phyloP scores from a whole-genome alignment of 257 asterid genomes.

The Scutellaria minor region DNA sequence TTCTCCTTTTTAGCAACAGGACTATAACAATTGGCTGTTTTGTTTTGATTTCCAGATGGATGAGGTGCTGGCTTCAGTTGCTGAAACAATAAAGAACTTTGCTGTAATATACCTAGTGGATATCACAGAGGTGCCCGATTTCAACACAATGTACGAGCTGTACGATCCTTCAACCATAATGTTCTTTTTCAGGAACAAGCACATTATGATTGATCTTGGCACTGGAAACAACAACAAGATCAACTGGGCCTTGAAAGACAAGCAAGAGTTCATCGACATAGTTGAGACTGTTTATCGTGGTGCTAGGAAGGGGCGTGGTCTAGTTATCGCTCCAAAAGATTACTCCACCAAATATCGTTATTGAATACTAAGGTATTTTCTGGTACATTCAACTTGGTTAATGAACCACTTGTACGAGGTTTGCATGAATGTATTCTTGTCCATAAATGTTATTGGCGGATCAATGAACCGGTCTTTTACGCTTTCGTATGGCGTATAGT shows the following conservation, averaged over 20 bases:
- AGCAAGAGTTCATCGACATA: slow-evolving; percentile 94
- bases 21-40: slow-evolving; percentile 8
- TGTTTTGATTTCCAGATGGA: slow-evolving; percentile 66
- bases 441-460: too few relatives aligned
- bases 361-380: slow-evolving; percentile 18
- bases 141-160: slow-evolving; percentile 94
- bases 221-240: slow-evolving; percentile 97
- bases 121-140: slow-evolving; percentile 89
- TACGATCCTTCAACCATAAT: slow-evolving; percentile 89
- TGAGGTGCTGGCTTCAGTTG: slow-evolving; percentile 86
- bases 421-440: too few relatives aligned
- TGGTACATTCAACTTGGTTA: too few relatives aligned
- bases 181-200: slow-evolving; percentile 99
- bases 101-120: slow-evolving; percentile 88
- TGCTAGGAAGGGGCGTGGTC: slow-evolving; percentile 96
- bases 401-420: too few relatives aligned
- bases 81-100: slow-evolving; percentile 85
- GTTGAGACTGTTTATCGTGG: slow-evolving; percentile 96
- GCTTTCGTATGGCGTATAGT: too few relatives aligned
- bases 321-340: slow-evolving; percentile 96
- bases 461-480: too few relatives aligned
- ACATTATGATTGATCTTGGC: slow-evolving; percentile 95
- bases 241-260: slow-evolving; percentile 97
- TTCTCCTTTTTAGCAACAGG: background rate
- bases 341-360: slow-evolving; percentile 97